Evolutionary conservation across 2,329 filamentous ascomycete species (phyloP), one percentile per base, ranked within the genome.

Genomic region (Arthrobotrys musiformis): DNA sequence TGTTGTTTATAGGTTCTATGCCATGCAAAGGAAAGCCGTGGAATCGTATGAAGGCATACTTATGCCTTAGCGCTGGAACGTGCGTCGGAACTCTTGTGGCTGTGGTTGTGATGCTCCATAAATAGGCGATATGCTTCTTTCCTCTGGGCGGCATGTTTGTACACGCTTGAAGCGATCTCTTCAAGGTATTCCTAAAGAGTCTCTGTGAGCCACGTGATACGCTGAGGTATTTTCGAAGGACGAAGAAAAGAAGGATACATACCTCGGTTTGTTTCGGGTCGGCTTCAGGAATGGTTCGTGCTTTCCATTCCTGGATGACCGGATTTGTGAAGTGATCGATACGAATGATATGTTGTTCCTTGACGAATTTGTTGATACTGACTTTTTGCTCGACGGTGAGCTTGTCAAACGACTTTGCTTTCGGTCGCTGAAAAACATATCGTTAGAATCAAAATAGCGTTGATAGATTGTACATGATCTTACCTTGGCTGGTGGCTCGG

Each of bases 271-370:
- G 70, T 56, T 75, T 75, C 11, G 44, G 33, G 33, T 75, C 70
- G 28, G 70, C 70, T 6, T 75, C 70, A 40, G 70, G 70, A 63
- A 75, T 75, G 54, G 22, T 63, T 54, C 70, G 64, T 63, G 62
- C 17, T 63, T 75, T 75, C 70, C 70, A 75, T 68, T 75, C 70
- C 42, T 75, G 70, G 42, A 75, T 63, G 19, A 75, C 70, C 52
- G 70, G 70, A 50, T 67, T 67, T 17, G 70, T 75, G 46, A 75
- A 75, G 37, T 75, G 70, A 37, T 75, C 70, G 35, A 75, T 67
- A 7, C 70, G 70, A 33, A 75, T 75, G 26, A 75, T 75, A 75
- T 75, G 63, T 68, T 75, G 70, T 33, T 75, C 70, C 13, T 54
- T 13, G 17, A 75, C 70, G 54, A 75, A 75, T 24, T 68, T 68